Evolutionary conservation across 495 filamentous ascomycete species (phyloP), one percentile per base, ranked within the genome.

Genomic region (Penicillium antarcticum): DNA sequence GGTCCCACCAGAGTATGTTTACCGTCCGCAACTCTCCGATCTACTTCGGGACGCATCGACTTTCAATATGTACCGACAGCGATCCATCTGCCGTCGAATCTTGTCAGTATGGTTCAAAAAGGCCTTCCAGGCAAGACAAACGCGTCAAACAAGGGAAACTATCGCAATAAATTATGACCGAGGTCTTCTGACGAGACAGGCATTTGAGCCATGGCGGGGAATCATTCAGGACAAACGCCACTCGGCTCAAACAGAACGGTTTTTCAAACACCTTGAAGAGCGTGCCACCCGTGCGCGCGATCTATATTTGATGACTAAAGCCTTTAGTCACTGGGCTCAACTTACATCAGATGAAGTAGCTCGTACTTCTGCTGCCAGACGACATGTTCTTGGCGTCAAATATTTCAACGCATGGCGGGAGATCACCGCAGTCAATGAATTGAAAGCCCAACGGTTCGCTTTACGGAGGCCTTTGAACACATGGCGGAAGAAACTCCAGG

Each of bases 401-500:
- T 90, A 85, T 57, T 94, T 92, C 63, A 83, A 84, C 56, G 84
- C 83, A 3, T 94, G 88, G 88, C 77, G 82, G 31, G 82, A 83
- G 37, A 84, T 90, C 40, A 91, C 88, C 10, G 77, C 75, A 6
- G 81, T 87, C 37, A 87, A 89, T 57, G 75, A 85, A 48, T 58
- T 82, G 26, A 90, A 88, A 63, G 80, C 84, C 2, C 80, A 82
- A 35, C 74, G 81, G 9, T 86, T 86, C 48, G 71, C 77, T 10
- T 52, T 84, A 6, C 73, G 73, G 35, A 81, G 78, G 42, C 84
- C 83, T 29, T 77, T 87, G 48, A 60, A 65, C 29, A 49, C 69
- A 12, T 87, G 84, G 85, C 76, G 73, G 38, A 71, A 71, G 33
- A 75, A 71, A 37, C 55, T 71, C 12, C 51, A 64, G 12, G 48